Evolutionary conservation across 352 stramenopile genomes (phyloP).

Genomic region (Plasmopara halstedii): DNA sequence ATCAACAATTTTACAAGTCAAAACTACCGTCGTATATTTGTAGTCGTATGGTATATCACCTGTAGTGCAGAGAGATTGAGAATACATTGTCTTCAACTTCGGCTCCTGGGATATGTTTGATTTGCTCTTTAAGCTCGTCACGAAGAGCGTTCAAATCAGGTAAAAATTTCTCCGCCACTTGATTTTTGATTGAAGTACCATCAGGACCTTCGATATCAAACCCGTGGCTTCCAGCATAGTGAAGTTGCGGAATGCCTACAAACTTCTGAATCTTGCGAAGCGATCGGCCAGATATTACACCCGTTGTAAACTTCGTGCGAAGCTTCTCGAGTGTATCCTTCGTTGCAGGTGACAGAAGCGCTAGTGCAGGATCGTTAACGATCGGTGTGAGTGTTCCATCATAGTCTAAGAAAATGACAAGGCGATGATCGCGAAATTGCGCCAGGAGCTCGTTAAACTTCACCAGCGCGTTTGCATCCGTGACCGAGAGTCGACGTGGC

Average conservation of each 20-base stretch:
- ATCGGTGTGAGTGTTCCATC: conserved; percentile 88
- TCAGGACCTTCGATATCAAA: conserved; percentile 85
- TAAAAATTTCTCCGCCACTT: conserved; percentile 72
- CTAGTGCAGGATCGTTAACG: conserved; percentile 77
- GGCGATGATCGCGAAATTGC: conserved; percentile 42
- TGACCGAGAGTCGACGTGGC: conserved; percentile 47
- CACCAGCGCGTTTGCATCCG: conserved; percentile 60
- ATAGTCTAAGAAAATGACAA: conserved; percentile 87
- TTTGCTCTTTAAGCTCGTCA: conserved; percentile 35
- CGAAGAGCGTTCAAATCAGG: conserved; percentile 50
- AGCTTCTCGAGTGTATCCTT: conserved; percentile 71
- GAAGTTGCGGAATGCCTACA: conserved; percentile 79
- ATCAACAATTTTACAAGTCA: neutral
- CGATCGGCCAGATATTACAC: conserved; percentile 80
- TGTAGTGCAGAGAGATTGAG: conserved; percentile 84
- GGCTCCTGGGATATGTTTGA: conserved; percentile 46
- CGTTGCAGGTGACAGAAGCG: conserved; percentile 56
- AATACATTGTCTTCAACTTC: conserved; percentile 88
- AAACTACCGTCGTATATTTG: no score
- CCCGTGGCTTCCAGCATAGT: conserved; percentile 86
- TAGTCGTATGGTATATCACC: no score
- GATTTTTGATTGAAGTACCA: conserved; percentile 75
- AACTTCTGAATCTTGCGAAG: conserved; percentile 87
- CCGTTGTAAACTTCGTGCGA: conserved; percentile 72
- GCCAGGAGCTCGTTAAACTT: conserved; percentile 56